A percentile compares a stretch with the other conserved stretches of the same genome.
Evolutionary conservation across 2,329 filamentous ascomycete genomes (phyloP).

Genomic region (Aureobasidium lini): DNA sequence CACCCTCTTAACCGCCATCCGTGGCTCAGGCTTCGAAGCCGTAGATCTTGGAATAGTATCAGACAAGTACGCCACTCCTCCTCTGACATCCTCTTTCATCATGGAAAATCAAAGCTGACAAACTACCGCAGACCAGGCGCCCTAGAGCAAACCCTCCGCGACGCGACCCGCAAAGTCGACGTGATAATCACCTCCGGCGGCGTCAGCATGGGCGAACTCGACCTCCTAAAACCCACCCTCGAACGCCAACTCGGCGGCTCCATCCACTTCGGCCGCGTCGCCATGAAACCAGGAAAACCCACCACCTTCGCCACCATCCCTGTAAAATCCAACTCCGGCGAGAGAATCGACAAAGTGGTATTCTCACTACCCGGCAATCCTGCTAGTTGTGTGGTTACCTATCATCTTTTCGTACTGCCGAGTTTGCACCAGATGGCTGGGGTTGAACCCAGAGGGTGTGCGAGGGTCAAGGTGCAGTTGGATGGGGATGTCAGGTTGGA

Average conservation of each 20-base stretch:
- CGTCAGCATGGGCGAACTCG: slow-evolving; percentile 95
- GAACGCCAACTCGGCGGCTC: slow-evolving; percentile 82
- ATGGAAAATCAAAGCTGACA: slow-evolving; percentile 13
- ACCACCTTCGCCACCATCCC: slow-evolving; percentile 92
- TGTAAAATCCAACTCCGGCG: slow-evolving; percentile 45
- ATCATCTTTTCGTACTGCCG: slow-evolving; percentile 89
- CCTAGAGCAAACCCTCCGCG: slow-evolving; percentile 69
- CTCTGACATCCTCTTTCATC: slow-evolving; percentile 9
- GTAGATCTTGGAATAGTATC: slow-evolving; percentile 80
- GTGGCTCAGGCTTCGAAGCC: slow-evolving; percentile 66
- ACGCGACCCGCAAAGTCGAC: slow-evolving; percentile 66
- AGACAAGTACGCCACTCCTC: slow-evolving; percentile 46
- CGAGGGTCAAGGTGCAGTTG: slow-evolving; percentile 62
- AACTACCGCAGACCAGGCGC: slow-evolving; percentile 47
- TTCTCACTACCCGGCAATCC: slow-evolving; percentile 94
- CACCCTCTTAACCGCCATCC: slow-evolving; percentile 70
- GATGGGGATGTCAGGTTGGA: slow-evolving; percentile 70
- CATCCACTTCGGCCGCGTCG: slow-evolving; percentile 91
- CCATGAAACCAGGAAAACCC: slow-evolving; percentile 97
- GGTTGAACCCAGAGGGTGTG: slow-evolving; percentile 58
- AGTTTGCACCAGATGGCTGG: slow-evolving; percentile 72
- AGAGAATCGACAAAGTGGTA: slow-evolving; percentile 59
- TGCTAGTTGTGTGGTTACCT: slow-evolving; percentile 84
- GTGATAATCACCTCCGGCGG: slow-evolving; percentile 87
- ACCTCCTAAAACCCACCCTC: slow-evolving; percentile 92